Conservation (phyloP, 441 rosid species). For the Sinapis alba region DNA sequence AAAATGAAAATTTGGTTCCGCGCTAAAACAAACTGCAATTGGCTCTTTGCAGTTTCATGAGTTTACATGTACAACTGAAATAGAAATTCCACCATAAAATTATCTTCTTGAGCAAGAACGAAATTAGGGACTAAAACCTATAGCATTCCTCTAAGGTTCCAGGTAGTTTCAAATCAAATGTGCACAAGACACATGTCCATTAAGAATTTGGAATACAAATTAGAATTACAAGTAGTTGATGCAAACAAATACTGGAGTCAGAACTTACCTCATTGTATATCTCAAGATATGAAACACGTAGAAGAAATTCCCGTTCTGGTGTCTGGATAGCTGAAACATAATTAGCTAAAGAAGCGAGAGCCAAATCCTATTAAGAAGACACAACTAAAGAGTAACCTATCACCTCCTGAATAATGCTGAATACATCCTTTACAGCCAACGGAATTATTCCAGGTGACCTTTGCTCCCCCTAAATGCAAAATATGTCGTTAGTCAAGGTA, state of each 20-base stretch:
- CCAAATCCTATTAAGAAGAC: slow-evolving; percentile 26
- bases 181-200: slow-evolving; percentile 15
- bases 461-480: slow-evolving; percentile 91
- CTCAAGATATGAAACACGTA: slow-evolving; percentile 96
- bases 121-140: slow-evolving; percentile 17
- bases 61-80: neutral
- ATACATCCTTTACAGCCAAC: slow-evolving; percentile 94
- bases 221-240: slow-evolving; percentile 3
- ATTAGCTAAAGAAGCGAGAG: slow-evolving; percentile 36
- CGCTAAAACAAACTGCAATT: slow-evolving; percentile 2
- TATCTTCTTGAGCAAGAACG: neutral
- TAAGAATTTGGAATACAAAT: slow-evolving; percentile 22
- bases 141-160: slow-evolving; percentile 17
- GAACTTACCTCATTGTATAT: slow-evolving; percentile 89
- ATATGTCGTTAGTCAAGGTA: slow-evolving; percentile 30
- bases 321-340: slow-evolving; percentile 63
- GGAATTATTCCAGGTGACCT: slow-evolving; percentile 99
- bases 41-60: slow-evolving; percentile 13
- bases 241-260: slow-evolving; percentile 26
- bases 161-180: slow-evolving; percentile 8
- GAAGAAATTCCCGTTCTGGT: slow-evolving; percentile 96
- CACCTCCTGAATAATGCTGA: slow-evolving; percentile 99
- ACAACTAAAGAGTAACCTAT: slow-evolving; percentile 33
- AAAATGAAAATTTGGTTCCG: slow-evolving; percentile 4
- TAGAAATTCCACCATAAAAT: neutral